These are phyloP conservation scores for Amoebophrya sp. DNA, from an alignment of 169 alveolate genomes.

Conservation along the genomic window DNA sequence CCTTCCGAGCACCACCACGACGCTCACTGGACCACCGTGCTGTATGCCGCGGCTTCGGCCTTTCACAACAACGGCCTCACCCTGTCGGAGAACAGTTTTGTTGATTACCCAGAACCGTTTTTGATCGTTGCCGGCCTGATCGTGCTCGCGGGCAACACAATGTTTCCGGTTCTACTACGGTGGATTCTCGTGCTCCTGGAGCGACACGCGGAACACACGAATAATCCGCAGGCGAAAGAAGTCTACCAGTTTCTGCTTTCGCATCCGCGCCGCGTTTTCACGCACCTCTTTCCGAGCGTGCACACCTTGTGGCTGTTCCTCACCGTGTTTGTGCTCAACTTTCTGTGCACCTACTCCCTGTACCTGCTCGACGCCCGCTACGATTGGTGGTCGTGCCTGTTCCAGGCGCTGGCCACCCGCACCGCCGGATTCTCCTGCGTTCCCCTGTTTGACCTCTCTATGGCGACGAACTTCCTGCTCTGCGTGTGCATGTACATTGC, in stretches of 20 bases:
- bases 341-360: neutral
- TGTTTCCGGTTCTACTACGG: neutral
- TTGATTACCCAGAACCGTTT: neutral
- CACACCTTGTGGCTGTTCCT: neutral
- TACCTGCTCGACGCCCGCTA: neutral
- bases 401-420: constrained; percentile 1
- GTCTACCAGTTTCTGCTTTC: neutral
- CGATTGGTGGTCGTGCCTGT: neutral
- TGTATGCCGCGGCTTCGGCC: neutral
- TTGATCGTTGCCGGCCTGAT: neutral
- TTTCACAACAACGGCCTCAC: neutral
- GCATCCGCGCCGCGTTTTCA: neutral
- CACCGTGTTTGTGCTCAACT: neutral
- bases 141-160: neutral
- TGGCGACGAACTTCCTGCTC: neutral
- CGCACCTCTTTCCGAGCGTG: neutral
- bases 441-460: neutral
- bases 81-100: neutral
- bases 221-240: neutral
- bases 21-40: neutral
- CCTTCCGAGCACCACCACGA: neutral
- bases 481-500: neutral
- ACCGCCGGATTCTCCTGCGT: neutral
- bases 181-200: neutral
- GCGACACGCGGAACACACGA: neutral